Evolutionary conservation across 2,329 filamentous ascomycete species (phyloP).

Genomic region (Beauveria asiatica): DNA sequence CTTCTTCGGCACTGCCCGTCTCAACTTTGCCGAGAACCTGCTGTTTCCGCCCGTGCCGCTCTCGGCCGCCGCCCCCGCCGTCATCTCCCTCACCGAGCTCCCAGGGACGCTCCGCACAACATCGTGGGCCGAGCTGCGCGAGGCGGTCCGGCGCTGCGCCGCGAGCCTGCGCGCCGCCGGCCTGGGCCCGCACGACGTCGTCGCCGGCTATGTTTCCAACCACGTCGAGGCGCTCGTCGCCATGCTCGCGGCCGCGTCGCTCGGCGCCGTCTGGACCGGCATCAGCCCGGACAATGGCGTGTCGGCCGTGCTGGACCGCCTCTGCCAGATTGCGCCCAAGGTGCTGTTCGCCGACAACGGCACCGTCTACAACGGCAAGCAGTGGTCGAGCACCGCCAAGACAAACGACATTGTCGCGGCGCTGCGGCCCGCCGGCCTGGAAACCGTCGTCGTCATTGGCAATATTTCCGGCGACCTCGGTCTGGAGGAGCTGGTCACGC

Average conservation of each 20-base stretch:
- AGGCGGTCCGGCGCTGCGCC: conserved; percentile 66
- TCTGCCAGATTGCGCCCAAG: conserved; percentile 76
- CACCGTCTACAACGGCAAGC: conserved; percentile 83
- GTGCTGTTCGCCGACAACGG: conserved; percentile 83
- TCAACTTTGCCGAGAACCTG: conserved; percentile 95
- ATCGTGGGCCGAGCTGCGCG: conserved; percentile 73
- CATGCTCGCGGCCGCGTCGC: conserved; percentile 72
- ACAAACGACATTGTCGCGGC: conserved; percentile 64
- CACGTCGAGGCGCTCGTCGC: conserved; percentile 80
- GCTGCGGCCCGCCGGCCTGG: conserved; percentile 51
- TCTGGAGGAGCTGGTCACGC: conserved; percentile 31
- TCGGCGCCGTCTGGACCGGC: conserved; percentile 88
- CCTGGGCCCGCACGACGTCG: conserved; percentile 46
- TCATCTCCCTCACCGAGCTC: conserved; percentile 74
- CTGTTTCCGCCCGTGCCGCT: conserved; percentile 57
- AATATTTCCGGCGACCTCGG: conserved; percentile 44
- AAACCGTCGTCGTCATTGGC: conserved; percentile 66
- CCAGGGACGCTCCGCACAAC: conserved; percentile 47
- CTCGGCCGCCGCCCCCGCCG: conserved; percentile 54
- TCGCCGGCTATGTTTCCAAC: conserved; percentile 78
- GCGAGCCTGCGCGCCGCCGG: conserved; percentile 59
- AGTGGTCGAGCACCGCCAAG: conserved; percentile 73
- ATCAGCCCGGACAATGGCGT: conserved; percentile 90
- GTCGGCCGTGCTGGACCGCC: conserved; percentile 78
- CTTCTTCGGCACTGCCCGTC: conserved; percentile 69